Conservation (phyloP, 768 basidiomycete genomes). For the Boletus tylopilopsis region DNA sequence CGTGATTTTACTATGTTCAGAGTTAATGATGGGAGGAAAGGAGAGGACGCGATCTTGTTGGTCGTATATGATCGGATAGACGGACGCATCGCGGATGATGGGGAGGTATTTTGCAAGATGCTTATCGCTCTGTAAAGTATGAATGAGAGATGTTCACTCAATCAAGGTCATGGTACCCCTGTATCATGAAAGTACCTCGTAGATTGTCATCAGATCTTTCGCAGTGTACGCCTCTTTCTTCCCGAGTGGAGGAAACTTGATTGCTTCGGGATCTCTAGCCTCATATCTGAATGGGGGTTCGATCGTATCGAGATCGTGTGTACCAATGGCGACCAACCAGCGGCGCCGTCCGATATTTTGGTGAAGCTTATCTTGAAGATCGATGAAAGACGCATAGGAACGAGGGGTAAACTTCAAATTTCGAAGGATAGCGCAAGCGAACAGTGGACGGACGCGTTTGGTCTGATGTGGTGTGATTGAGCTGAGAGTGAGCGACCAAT, state of each 20-base stretch:
- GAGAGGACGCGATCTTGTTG: constrained; percentile 81
- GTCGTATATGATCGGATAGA: constrained; percentile 98
- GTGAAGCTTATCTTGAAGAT: constrained; percentile 98
- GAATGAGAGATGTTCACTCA: background rate
- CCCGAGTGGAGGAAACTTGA: constrained; percentile 87
- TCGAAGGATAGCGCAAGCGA: constrained; percentile 88
- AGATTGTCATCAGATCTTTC: constrained; percentile 88
- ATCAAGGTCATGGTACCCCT: background rate
- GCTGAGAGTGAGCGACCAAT: background rate
- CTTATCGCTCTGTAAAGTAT: constrained; percentile 69
- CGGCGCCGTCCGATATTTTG: constrained; percentile 90
- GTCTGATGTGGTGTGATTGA: constrained; percentile 46
- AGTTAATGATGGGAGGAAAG: constrained; percentile 99
- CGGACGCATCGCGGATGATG: constrained; percentile 92
- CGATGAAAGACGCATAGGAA: constrained; percentile 96
- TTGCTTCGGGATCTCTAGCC: constrained; percentile 76
- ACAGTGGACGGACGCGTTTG: constrained; percentile 79
- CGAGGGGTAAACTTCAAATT: constrained; percentile 83
- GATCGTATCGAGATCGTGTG: constrained; percentile 92
- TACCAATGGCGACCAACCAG: constrained; percentile 93
- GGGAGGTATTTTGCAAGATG: constrained; percentile 85
- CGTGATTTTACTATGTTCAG: constrained; percentile 95
- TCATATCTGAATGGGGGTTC: constrained; percentile 85
- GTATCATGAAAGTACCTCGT: constrained; percentile 64
- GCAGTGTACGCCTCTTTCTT: constrained; percentile 79